Evolutionary conservation across 257 asterid genomes (phyloP).

Genomic region (Paulownia fortunei): DNA sequence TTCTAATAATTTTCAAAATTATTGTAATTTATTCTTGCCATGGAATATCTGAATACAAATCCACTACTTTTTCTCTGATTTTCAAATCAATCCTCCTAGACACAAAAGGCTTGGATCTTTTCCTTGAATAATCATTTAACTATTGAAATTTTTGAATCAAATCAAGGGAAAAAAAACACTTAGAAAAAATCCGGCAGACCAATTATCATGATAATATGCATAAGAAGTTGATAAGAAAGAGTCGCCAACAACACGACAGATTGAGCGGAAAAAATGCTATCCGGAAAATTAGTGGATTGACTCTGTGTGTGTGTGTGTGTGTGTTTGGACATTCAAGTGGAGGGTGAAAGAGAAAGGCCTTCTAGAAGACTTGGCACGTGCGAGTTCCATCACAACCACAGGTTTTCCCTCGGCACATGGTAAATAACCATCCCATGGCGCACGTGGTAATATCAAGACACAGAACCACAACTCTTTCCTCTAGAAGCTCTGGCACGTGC

Average conservation of each 20-base stretch:
- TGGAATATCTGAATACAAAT: no score
- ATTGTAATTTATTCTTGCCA: no score
- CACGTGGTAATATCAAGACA: neutral
- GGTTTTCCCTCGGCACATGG: neutral
- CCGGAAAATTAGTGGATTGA: slow-evolving; percentile 14
- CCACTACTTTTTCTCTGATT: no score
- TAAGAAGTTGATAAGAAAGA: neutral
- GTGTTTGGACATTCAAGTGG: neutral
- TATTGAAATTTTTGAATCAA: neutral
- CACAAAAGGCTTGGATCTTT: no score
- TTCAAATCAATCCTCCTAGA: no score
- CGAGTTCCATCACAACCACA: neutral
- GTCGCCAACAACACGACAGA: neutral
- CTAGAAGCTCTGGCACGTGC: slow-evolving; percentile 24
- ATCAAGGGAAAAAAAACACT: neutral
- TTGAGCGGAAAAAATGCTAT: neutral
- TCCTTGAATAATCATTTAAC: no score
- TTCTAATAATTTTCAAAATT: no score
- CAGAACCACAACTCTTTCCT: neutral
- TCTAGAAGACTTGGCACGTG: slow-evolving; percentile 48
- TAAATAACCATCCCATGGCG: neutral
- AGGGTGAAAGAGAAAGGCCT: slow-evolving; percentile 22
- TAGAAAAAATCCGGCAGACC: neutral
- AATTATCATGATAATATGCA: neutral
- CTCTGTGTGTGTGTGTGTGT: no score